These are phyloP conservation scores for Phytophthora litchii DNA, from an alignment of 352 stramenopile genomes.

Conservation along the genomic window DNA sequence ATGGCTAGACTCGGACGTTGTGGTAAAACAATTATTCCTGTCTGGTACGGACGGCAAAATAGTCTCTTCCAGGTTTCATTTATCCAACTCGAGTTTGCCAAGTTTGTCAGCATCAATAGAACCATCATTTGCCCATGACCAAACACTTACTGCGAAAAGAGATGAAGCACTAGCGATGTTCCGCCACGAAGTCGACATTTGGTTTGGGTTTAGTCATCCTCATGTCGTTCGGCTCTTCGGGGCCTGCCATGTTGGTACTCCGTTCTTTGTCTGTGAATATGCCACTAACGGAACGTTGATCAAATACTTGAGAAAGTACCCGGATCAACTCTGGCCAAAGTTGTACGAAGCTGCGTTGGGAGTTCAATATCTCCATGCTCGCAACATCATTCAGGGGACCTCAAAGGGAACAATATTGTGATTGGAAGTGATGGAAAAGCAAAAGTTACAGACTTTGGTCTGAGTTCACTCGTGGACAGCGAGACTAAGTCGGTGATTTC, in stretches of 20 bases:
- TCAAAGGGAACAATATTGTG: conserved; percentile 24
- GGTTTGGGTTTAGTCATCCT: conserved; percentile 26
- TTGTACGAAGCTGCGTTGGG: conserved; percentile 15
- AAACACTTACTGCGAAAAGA: not conserved
- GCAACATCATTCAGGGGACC: conserved; percentile 8
- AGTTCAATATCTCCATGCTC: conserved; percentile 14
- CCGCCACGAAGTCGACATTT: conserved; percentile 24
- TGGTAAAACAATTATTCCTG: conserved; percentile 10
- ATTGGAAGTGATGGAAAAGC: conserved; percentile 26
- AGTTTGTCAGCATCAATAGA: not conserved
- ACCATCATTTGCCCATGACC: not conserved
- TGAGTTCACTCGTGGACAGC: conserved; percentile 15
- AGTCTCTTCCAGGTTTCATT: not conserved
- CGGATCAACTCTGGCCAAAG: conserved; percentile 9
- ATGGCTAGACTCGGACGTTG: conserved; percentile 17
- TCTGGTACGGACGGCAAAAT: not conserved
- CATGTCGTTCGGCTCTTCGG: conserved; percentile 26
- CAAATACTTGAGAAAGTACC: conserved; percentile 18
- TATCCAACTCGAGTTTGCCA: not conserved
- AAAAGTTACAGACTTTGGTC: conserved; percentile 29
- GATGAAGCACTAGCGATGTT: conserved; percentile 14
- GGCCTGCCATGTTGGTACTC: conserved; percentile 19
- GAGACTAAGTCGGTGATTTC: not conserved
- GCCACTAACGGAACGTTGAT: conserved; percentile 23
- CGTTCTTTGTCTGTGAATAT: conserved; percentile 28